A percentile compares a stretch with the other conserved stretches of the same genome.
phyloP scores from a whole-genome alignment of 2,329 filamentous ascomycete genomes.

The Fusarium sp. region DNA sequence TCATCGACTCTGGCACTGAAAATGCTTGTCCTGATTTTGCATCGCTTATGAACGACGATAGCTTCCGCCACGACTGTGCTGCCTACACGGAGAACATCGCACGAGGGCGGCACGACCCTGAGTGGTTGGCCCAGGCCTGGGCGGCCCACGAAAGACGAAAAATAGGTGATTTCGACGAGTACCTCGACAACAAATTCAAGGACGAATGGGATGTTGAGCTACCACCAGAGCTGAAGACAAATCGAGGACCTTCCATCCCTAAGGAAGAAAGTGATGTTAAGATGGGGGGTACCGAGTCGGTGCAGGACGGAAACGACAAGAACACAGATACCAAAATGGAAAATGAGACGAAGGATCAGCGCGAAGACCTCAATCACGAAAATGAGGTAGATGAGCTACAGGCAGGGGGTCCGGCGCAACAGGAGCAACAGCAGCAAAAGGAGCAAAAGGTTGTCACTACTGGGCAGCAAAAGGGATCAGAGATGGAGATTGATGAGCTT shows the following conservation, averaged over 20 bases:
- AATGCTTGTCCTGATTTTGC: constrained; percentile 59
- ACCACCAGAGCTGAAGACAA: constrained; percentile 52
- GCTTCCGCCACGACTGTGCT: constrained; percentile 63
- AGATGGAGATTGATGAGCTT: constrained; percentile 36
- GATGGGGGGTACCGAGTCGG: constrained; percentile 29
- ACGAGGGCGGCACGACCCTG: constrained; percentile 65
- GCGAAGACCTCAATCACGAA: background rate
- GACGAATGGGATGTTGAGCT: constrained; percentile 63
- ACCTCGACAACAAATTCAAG: constrained; percentile 61
- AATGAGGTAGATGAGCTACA: constrained; percentile 11
- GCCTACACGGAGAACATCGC: constrained; percentile 63
- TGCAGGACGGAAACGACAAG: constrained; percentile 1
- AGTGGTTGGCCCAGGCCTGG: constrained; percentile 69
- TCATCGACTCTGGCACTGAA: constrained; percentile 55
- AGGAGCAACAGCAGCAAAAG: background rate
- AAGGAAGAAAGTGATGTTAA: constrained; percentile 23
- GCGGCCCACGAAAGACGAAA: constrained; percentile 64
- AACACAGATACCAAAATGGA: constrained; percentile 9
- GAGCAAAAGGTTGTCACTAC: constrained; percentile 1
- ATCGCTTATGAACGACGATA: constrained; percentile 62
- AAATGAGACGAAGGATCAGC: constrained; percentile 4
- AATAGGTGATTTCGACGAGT: constrained; percentile 66
- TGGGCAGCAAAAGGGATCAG: constrained; percentile 9
- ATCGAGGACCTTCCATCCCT: background rate
- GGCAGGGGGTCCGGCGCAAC: background rate